Percentiles rank a stretch among this genome's conserved stretches.
Conservation (phyloP, 768 basidiomycete genomes). For the Trichaptum fuscoviolaceum region DNA sequence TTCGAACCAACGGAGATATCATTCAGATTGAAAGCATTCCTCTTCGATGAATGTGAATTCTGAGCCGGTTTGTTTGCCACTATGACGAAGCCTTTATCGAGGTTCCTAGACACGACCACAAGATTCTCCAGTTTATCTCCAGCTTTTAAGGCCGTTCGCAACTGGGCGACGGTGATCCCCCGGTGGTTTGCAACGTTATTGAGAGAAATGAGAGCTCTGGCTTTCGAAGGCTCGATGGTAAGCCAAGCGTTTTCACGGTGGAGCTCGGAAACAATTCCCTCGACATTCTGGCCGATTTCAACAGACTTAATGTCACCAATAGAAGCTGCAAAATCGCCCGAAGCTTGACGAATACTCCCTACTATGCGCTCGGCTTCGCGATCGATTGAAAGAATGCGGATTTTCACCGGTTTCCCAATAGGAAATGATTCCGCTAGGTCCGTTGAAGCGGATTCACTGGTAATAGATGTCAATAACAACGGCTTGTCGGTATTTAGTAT, state of each 20-base stretch:
- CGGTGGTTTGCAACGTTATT: slow-evolving; percentile 83
- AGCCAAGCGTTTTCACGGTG: slow-evolving; percentile 83
- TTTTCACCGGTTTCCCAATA: slow-evolving; percentile 78
- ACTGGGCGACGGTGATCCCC: slow-evolving; percentile 55
- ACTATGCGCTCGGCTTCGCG: slow-evolving; percentile 57
- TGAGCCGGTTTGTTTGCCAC: slow-evolving; percentile 69
- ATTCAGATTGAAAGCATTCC: slow-evolving; percentile 56
- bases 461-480: slow-evolving; percentile 5
- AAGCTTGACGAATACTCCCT: slow-evolving; percentile 83
- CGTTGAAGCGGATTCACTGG: slow-evolving; percentile 61
- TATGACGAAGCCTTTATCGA: slow-evolving; percentile 81
- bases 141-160: slow-evolving; percentile 54
- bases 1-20: slow-evolving; percentile 66
- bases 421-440: slow-evolving; percentile 60
- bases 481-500: slow-evolving; percentile 13
- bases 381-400: slow-evolving; percentile 68
- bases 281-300: slow-evolving; percentile 69
- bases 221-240: slow-evolving; percentile 59
- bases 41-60: slow-evolving; percentile 42
- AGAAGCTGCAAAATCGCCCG: slow-evolving; percentile 41
- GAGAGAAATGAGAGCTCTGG: slow-evolving; percentile 80
- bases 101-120: slow-evolving; percentile 84
- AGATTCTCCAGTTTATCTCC: slow-evolving; percentile 73
- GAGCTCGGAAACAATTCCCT: slow-evolving; percentile 69
- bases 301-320: slow-evolving; percentile 63